These are phyloP conservation scores for Periglandula ipomoeae DNA, from an alignment of 2,329 filamentous ascomycete species.

Conservation along the genomic window DNA sequence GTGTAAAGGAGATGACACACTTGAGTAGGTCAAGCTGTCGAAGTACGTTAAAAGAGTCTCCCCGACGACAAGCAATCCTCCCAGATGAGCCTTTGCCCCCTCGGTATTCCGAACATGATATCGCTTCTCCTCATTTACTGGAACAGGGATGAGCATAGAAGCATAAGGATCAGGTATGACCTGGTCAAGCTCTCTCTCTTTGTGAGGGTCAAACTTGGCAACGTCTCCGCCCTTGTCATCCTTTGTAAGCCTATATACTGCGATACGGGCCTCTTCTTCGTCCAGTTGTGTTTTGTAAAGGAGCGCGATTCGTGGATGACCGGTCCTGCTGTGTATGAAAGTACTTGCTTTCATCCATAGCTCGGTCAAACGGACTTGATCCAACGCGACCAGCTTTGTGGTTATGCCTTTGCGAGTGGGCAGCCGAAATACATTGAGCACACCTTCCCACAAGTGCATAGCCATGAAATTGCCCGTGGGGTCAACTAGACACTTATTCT, in stretches of 20 bases:
- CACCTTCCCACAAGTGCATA: conserved; percentile 52
- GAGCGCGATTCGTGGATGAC: conserved; percentile 48
- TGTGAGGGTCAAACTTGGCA: conserved; percentile 44
- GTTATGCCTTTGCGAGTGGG: conserved; percentile 34
- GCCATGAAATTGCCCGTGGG: conserved; percentile 57
- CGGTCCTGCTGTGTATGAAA: conserved; percentile 49
- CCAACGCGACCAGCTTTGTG: conserved; percentile 38
- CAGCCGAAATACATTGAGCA: conserved; percentile 46
- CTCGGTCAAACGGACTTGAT: conserved; percentile 48
- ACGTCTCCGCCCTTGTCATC: conserved; percentile 48
- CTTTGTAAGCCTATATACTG: conserved; percentile 48
- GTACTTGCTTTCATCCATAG: conserved; percentile 50
- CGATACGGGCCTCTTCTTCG: conserved; percentile 43
- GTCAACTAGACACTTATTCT: conserved; percentile 76
- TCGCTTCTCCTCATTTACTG: conserved; percentile 47
- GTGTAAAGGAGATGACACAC: conserved; percentile 54
- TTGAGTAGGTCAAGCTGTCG: conserved; percentile 63
- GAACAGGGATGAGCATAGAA: conserved; percentile 54
- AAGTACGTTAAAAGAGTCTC: conserved; percentile 80
- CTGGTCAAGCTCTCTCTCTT: conserved; percentile 45
- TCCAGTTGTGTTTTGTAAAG: conserved; percentile 47
- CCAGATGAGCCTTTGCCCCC: conserved; percentile 46
- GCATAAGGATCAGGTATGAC: conserved; percentile 46
- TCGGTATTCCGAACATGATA: conserved; percentile 50
- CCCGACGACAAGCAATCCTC: conserved; percentile 65